Evolutionary conservation across 768 basidiomycete genomes (phyloP).

Genomic region (Kwoniella pini): DNA sequence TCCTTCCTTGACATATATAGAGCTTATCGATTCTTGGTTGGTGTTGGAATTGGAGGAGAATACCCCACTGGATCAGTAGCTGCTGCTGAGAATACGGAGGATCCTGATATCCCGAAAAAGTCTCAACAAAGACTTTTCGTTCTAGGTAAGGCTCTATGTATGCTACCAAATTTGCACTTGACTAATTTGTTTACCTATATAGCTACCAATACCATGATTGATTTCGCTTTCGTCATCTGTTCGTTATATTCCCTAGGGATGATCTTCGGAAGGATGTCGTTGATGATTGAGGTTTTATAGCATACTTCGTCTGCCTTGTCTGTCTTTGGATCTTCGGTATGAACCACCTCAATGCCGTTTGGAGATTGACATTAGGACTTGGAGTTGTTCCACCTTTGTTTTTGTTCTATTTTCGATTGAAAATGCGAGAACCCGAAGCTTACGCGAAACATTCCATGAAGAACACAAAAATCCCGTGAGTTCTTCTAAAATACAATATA

Average conservation of each 20-base stretch:
- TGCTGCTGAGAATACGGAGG: conserved; percentile 80
- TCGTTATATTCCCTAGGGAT: conserved; percentile 6
- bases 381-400: conserved; percentile 76
- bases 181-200: conserved; percentile 50
- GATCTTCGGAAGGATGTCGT: too few relatives aligned
- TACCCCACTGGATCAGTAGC: conserved; percentile 72
- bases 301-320: conserved; percentile 59
- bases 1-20: conserved; percentile 5
- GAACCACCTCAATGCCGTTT: conserved; percentile 78
- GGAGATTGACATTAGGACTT: conserved; percentile 82
- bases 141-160: conserved; percentile 33
- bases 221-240: conserved; percentile 62
- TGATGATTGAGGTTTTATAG: too few relatives aligned
- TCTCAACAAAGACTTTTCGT: conserved; percentile 85
- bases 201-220: conserved; percentile 90
- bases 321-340: conserved; percentile 85
- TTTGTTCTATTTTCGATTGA: conserved; percentile 83
- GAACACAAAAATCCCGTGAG: conserved; percentile 66
- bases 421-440: conserved; percentile 71
- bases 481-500: too few relatives aligned
- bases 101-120: conserved; percentile 69
- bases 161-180: not conserved
- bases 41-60: conserved; percentile 46
- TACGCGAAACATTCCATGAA: conserved; percentile 81
- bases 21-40: conserved; percentile 68